Conservation (phyloP, 139 green algal genomes). For the Chlorella ohadii region DNA sequence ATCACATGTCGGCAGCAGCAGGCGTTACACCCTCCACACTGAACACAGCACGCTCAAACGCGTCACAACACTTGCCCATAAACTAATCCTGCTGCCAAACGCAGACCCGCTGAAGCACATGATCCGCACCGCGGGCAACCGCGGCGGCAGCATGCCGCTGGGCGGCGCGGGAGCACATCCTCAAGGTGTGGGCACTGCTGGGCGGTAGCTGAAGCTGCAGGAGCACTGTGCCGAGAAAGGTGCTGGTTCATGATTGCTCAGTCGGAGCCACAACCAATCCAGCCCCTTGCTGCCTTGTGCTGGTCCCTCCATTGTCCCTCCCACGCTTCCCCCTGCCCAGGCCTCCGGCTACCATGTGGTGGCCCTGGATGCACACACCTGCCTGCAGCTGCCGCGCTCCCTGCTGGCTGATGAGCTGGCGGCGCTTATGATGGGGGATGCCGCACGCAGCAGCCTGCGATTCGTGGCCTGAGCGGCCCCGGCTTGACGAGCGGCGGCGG, state of each 20-base stretch:
- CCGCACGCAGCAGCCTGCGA: not conserved
- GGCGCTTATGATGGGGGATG: conserved; percentile 3
- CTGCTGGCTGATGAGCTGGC: conserved; percentile 5
- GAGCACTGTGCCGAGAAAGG: too few relatives aligned
- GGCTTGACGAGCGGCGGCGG: too few relatives aligned
- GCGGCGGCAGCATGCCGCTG: not conserved
- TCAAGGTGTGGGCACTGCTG: not conserved
- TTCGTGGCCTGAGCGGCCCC: not conserved
- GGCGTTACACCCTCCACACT: too few relatives aligned
- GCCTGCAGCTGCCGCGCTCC: conserved; percentile 2
- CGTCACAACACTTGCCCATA: too few relatives aligned
- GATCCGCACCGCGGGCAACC: not conserved
- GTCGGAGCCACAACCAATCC: too few relatives aligned
- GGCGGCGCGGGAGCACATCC: not conserved
- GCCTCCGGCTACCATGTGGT: not conserved
- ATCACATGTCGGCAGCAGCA: too few relatives aligned
- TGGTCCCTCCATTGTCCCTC: too few relatives aligned
- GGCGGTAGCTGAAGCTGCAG: too few relatives aligned
- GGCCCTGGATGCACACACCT: not conserved
- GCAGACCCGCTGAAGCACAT: not conserved
- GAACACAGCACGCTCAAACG: too few relatives aligned
- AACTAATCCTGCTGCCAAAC: too few relatives aligned
- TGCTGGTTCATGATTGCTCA: too few relatives aligned
- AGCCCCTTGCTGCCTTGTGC: too few relatives aligned
- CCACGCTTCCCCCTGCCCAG: not conserved